Percentiles rank a stretch among this genome's conserved stretches.
Evolutionary conservation across 495 filamentous ascomycete genomes (phyloP).

Genomic region (Baudoinia panamericana): DNA sequence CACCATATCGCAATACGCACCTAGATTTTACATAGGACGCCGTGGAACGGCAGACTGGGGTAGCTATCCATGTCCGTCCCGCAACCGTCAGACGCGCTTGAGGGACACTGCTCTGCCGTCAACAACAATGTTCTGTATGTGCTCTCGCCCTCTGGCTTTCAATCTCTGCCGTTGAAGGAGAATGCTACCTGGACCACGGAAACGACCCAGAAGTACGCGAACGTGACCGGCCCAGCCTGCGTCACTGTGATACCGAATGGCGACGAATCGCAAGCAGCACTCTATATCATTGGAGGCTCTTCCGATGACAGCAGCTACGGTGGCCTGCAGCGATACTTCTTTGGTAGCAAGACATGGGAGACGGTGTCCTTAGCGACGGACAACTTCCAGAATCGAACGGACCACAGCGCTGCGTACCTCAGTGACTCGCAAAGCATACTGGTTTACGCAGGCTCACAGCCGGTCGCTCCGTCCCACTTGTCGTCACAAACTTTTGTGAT

Average conservation of each 20-base stretch:
- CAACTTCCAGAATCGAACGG: slow-evolving; percentile 53
- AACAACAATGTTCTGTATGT: slow-evolving; percentile 75
- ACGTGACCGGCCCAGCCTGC: slow-evolving; percentile 64
- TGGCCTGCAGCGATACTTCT: slow-evolving; percentile 77
- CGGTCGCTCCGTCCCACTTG: slow-evolving; percentile 34
- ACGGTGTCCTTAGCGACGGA: slow-evolving; percentile 40
- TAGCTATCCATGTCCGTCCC: slow-evolving; percentile 24
- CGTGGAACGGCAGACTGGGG: background rate
- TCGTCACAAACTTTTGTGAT: slow-evolving; percentile 71
- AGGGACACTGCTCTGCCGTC: slow-evolving; percentile 70
- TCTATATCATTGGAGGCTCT: slow-evolving; percentile 77
- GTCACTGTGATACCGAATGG: slow-evolving; percentile 43
- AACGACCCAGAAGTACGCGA: slow-evolving; percentile 49
- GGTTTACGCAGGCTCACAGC: slow-evolving; percentile 63
- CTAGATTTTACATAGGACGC: slow-evolving; percentile 4
- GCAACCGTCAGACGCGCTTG: slow-evolving; percentile 47
- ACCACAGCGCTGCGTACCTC: slow-evolving; percentile 67
- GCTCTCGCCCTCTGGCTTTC: slow-evolving; percentile 63
- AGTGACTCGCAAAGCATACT: slow-evolving; percentile 57
- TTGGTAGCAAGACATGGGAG: slow-evolving; percentile 64
- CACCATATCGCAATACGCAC: background rate
- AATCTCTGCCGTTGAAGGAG: slow-evolving; percentile 52
- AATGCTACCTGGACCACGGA: slow-evolving; percentile 60
- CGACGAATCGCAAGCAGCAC: slow-evolving; percentile 40
- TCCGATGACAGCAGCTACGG: slow-evolving; percentile 41